Percentiles rank a stretch among this genome's conserved stretches.
Evolutionary conservation across 768 basidiomycete species (phyloP).

Genomic region (Astraeus odoratus): DNA sequence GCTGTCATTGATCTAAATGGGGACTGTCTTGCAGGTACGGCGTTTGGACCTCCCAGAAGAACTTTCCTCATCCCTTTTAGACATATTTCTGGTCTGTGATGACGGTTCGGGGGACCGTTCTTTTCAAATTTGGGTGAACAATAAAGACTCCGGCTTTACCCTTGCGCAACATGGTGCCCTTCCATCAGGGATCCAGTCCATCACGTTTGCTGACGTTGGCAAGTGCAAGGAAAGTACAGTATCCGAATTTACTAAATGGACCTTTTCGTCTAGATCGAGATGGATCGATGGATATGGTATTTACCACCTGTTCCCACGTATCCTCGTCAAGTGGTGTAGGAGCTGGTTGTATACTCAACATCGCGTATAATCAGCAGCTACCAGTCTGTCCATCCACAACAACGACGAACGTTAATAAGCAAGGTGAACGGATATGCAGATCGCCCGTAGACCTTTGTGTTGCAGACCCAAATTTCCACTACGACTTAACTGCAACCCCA

Average conservation of each 20-base stretch:
- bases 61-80: constrained; percentile 30
- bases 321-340: constrained; percentile 67
- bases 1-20: constrained; percentile 92
- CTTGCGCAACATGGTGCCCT: constrained; percentile 62
- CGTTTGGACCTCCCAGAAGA: background rate
- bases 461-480: constrained; percentile 74
- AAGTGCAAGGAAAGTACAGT: constrained; percentile 13
- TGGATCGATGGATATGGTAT: constrained; percentile 93
- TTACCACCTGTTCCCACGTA: constrained; percentile 75
- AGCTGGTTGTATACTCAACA: constrained; percentile 73
- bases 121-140: constrained; percentile 92
- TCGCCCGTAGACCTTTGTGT: constrained; percentile 75
- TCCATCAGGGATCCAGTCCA: constrained; percentile 68
- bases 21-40: constrained; percentile 83
- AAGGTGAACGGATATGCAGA: constrained; percentile 57
- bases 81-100: constrained; percentile 86
- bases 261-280: constrained; percentile 63
- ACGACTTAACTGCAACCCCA: constrained; percentile 49
- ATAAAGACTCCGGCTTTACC: constrained; percentile 67
- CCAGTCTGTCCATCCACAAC: constrained; percentile 64
- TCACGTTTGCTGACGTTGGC: constrained; percentile 92
- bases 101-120: constrained; percentile 49
- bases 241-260: background rate
- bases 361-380: constrained; percentile 90
- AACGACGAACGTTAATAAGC: constrained; percentile 37